phyloP scores from a whole-genome alignment of 2,329 filamentous ascomycete species.

The Colletotrichum navitas region DNA sequence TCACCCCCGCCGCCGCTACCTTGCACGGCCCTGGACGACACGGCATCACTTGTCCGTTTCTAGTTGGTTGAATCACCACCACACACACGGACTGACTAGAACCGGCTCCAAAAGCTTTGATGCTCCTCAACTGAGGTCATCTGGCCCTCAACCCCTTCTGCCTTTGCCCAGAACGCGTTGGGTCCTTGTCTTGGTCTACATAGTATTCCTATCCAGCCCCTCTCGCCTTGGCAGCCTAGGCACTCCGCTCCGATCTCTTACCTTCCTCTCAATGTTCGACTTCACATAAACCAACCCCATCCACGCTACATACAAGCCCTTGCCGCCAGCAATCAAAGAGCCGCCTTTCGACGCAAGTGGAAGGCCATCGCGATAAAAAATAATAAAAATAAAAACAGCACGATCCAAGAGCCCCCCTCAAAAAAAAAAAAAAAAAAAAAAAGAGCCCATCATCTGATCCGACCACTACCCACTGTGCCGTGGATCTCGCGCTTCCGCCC shows the following conservation, averaged over 20 bases:
- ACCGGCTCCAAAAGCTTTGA: constrained; percentile 41
- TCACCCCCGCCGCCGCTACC: not conserved
- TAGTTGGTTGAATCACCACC: constrained; percentile 41
- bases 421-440: not conserved
- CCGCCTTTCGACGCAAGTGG: constrained; percentile 31
- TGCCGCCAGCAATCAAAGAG: constrained; percentile 33
- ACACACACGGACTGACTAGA: constrained; percentile 37
- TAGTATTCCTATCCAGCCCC: constrained; percentile 16
- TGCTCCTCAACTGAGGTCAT: constrained; percentile 38
- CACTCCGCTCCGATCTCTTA: constrained; percentile 35
- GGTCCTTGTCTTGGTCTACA: constrained; percentile 9
- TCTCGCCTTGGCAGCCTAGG: constrained; percentile 20
- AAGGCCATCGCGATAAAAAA: constrained; percentile 20
- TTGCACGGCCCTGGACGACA: constrained; percentile 10
- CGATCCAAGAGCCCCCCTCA: constrained; percentile 5
- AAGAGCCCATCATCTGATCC: constrained; percentile 30
- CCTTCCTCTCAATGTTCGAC: constrained; percentile 31
- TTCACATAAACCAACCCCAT: constrained; percentile 39
- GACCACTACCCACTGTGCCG: constrained; percentile 31
- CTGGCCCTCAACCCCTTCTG: constrained; percentile 15
- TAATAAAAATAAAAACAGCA: constrained; percentile 13
- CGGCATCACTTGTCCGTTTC: constrained; percentile 39
- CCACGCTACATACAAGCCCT: constrained; percentile 33
- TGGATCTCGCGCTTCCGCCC: constrained; percentile 27
- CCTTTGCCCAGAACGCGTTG: constrained; percentile 32